Conservation (phyloP, 768 basidiomycete species). For the Sporobolomyces pararoseus region DNA sequence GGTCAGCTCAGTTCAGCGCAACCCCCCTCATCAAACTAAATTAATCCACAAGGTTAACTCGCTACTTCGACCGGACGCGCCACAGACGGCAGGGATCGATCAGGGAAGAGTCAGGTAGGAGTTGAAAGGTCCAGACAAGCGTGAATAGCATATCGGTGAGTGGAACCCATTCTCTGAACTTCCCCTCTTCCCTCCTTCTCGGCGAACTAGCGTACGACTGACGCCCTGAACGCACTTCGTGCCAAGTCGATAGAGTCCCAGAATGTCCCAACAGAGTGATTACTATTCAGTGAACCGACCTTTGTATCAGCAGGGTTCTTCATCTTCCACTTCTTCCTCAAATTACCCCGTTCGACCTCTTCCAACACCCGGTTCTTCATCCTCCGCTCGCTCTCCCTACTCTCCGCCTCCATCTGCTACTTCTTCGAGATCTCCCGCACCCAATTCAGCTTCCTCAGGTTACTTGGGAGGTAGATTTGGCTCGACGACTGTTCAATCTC, state of each 20-base stretch:
- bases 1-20: no score
- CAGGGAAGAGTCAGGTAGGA: no score
- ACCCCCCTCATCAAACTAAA: no score
- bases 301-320: neutral
- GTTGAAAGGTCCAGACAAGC: no score
- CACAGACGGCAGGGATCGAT: no score
- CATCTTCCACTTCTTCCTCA: neutral
- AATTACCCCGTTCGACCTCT: conserved; percentile 8
- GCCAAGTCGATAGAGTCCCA: neutral
- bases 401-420: conserved; percentile 3
- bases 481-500: conserved; percentile 6
- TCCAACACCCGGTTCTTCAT: conserved; percentile 4
- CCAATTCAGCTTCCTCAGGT: neutral
- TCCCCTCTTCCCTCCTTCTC: no score
- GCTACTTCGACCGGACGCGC: no score
- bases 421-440: neutral
- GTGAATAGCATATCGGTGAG: no score
- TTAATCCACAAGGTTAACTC: no score
- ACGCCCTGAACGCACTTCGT: neutral
- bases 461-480: neutral
- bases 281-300: conserved; percentile 3
- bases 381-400: conserved; percentile 1
- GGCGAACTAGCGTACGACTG: no score
- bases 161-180: no score
- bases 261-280: conserved; percentile 3